A percentile compares a stretch with the other conserved stretches of the same genome.
Conservation (phyloP, 2,329 filamentous ascomycete species). For the Pleurostoma richardsiae region DNA sequence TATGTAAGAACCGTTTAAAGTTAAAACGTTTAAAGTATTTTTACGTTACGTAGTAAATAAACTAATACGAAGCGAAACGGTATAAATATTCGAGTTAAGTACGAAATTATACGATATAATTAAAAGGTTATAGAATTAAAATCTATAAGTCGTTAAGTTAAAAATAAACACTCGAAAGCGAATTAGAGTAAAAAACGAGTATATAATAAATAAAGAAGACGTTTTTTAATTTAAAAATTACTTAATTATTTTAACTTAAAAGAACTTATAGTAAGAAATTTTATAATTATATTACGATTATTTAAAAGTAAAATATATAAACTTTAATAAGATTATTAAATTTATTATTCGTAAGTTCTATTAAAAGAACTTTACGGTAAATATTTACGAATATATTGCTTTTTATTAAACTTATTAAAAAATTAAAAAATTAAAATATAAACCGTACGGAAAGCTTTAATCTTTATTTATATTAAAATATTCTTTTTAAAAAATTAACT, state of each 20-base stretch:
- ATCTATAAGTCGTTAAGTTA: neutral
- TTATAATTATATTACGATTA: neutral
- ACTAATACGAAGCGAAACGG: neutral
- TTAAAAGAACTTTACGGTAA: neutral
- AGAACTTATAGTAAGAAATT: neutral
- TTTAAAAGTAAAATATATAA: neutral
- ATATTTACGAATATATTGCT: neutral
- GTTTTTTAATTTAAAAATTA: neutral
- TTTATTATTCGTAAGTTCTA: neutral
- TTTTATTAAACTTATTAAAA: neutral
- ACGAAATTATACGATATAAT: neutral
- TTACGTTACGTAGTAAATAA: neutral
- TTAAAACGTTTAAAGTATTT: neutral
- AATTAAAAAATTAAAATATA: neutral
- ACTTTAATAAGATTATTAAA: neutral
- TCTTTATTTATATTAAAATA: neutral
- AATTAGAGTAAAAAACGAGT: neutral
- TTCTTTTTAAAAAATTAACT: neutral
- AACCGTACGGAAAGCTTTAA: neutral
- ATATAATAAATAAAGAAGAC: neutral
- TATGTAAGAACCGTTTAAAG: neutral
- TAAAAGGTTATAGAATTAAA: neutral
- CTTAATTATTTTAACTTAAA: neutral
- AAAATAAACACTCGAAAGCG: neutral
- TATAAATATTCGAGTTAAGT: neutral